Evolutionary conservation across 2,329 filamentous ascomycete genomes (phyloP), one percentile per base, ranked within the genome.

Genomic region (Cryphonectria parasitica): DNA sequence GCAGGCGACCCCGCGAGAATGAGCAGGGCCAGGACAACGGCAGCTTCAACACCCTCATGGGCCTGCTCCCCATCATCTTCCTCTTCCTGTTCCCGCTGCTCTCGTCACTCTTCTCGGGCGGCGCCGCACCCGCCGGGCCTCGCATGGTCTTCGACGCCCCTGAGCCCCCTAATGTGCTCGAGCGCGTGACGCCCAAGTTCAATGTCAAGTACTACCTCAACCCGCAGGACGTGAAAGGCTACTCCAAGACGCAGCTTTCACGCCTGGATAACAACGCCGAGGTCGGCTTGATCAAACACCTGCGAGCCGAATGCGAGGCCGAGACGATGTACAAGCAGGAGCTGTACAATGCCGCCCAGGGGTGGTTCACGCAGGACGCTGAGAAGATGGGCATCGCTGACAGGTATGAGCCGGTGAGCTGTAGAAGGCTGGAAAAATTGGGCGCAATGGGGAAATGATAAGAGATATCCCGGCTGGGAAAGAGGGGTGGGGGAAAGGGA

Each of bases 11-110:
- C 28, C 89, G 88, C 77, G 85, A 91, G 74, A 85, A 87, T 43
- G 88, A 84, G 73, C 84, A 84, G 76, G 79, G 84, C 72, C 81
- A 84, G 72, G 83, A 84, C 62, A 84, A 87, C 65, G 87, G 84
- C 65, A 78, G 90, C 78, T 72, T 75, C 84, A 85, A 77, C 77
- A 87, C 88, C 74, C 79, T 97, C 75, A 82, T 93, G 69, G 92
- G 94, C 71, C 86, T 99, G 22, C 86, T 99, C 7, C 95, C 96
- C 22, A 90, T 99, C 66, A 85, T 99, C 68, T 85, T 99, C 74
- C 90, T 99, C 76, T 97, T 99, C 79, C 83, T 98, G 69, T 89
- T 95, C 73, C 93, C 94, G 0, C 86, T 97, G 36, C 84, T 98
- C 69, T 93, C 93, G 28, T 95, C 92, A 1, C 81, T 97, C 36